Evolutionary conservation across 345 rosid genomes (phyloP).

Genomic region (Anastatica hierochuntica): DNA sequence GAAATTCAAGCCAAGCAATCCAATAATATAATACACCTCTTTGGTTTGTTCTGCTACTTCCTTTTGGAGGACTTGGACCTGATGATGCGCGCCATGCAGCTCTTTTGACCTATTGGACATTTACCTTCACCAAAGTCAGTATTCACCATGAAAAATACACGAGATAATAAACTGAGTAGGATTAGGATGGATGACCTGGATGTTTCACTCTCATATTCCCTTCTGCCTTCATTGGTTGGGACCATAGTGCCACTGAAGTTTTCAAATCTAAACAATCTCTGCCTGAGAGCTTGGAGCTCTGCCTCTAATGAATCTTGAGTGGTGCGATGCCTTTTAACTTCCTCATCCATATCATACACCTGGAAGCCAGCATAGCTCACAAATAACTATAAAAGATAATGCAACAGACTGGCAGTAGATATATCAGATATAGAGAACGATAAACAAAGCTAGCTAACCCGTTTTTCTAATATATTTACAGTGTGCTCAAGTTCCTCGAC

Average conservation of each 20-base stretch:
- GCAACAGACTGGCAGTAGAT: too few species aligned
- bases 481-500: constrained; percentile 87
- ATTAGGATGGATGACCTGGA: constrained; percentile 35
- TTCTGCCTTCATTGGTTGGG: constrained; percentile 25
- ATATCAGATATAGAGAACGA: constrained; percentile 4
- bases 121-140: constrained; percentile 26
- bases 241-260: constrained; percentile 37
- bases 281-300: constrained; percentile 61
- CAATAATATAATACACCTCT: constrained; percentile 44
- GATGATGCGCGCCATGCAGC: constrained; percentile 42
- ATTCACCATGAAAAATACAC: constrained; percentile 1
- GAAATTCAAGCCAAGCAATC: neutral
- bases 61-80: constrained; percentile 40
- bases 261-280: constrained; percentile 56
- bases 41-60: constrained; percentile 48
- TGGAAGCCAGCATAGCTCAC: constrained; percentile 25
- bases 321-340: constrained; percentile 61
- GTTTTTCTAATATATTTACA: constrained; percentile 68
- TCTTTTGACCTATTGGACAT: constrained; percentile 31
- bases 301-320: constrained; percentile 62
- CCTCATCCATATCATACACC: constrained; percentile 82
- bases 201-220: constrained; percentile 31
- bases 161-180: constrained; percentile 8
- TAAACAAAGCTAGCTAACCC: constrained; percentile 40
- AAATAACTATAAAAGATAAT: constrained; percentile 2